Conservation (phyloP, 345 rosid genomes). For the Salix purpurea region DNA sequence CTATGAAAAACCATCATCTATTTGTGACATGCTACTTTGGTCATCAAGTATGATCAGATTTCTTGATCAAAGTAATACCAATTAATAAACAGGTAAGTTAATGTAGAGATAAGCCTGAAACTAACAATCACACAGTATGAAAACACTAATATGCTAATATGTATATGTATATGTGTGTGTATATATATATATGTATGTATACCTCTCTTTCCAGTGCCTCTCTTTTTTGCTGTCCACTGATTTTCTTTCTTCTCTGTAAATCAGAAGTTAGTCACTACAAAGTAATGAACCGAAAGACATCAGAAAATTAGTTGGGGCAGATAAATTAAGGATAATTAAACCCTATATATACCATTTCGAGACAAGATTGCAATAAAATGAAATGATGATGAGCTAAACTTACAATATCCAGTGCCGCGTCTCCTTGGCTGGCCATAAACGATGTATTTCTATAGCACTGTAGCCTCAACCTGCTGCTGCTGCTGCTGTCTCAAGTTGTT, state of each 20-base stretch:
- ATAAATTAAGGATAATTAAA: neutral
- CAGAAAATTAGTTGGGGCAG: neutral
- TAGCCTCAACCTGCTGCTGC: constrained; percentile 1
- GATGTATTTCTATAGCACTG: neutral
- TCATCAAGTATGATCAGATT: no score
- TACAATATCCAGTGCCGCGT: constrained; percentile 31
- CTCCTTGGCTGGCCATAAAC: constrained; percentile 24
- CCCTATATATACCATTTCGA: neutral
- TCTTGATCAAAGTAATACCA: no score
- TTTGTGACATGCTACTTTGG: no score
- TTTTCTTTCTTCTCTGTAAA: constrained; percentile 63
- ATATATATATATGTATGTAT: neutral
- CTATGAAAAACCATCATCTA: no score
- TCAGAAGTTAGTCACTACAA: neutral
- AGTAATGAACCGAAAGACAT: neutral
- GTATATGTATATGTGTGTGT: no score
- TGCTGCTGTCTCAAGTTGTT: neutral
- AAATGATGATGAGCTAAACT: constrained; percentile 2
- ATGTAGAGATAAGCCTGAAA: neutral
- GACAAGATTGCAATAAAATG: neutral
- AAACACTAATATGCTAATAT: neutral
- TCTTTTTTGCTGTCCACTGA: constrained; percentile 56
- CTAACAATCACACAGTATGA: neutral
- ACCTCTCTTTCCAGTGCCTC: constrained; percentile 90
- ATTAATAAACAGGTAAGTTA: no score